Percentiles rank a stretch among this genome's conserved stretches.
Evolutionary conservation across 2,329 filamentous ascomycete species (phyloP).

Genomic region (Trichoderma citrinoviride): DNA sequence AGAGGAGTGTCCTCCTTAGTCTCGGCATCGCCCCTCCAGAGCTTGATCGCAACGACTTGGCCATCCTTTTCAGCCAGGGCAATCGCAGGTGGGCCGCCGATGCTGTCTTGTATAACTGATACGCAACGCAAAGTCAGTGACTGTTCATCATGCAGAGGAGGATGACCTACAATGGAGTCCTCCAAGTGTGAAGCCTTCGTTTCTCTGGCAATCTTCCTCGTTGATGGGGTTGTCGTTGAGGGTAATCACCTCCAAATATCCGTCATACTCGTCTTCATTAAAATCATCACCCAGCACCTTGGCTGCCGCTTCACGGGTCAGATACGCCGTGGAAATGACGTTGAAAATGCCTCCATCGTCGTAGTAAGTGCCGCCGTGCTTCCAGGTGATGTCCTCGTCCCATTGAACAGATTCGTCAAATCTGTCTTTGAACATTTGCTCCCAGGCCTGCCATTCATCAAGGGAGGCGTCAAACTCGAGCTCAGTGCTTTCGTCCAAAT

Average conservation of each 20-base stretch:
- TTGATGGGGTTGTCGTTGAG: constrained; percentile 5
- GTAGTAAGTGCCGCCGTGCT: constrained; percentile 9
- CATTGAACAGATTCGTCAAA: not conserved
- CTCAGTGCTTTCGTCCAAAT: not conserved
- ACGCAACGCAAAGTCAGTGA: not conserved
- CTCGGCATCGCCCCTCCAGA: not conserved
- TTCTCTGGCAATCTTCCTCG: not conserved
- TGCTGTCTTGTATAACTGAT: constrained; percentile 4
- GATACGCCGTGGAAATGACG: constrained; percentile 8
- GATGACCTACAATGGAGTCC: constrained; percentile 16
- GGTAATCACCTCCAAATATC: constrained; percentile 5
- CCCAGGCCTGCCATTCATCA: constrained; percentile 14
- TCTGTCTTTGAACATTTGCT: constrained; percentile 4
- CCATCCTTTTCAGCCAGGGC: constrained; percentile 16
- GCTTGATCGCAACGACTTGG: constrained; percentile 8
- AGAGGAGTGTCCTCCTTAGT: not conserved
- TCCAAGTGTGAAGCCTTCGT: constrained; percentile 10
- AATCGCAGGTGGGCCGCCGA: not conserved
- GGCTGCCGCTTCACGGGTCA: not conserved
- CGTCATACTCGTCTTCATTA: not conserved
- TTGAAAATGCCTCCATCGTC: constrained; percentile 12
- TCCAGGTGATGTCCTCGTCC: not conserved
- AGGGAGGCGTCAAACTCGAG: constrained; percentile 4
- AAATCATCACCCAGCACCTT: not conserved
- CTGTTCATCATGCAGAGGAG: not conserved